These are phyloP conservation scores for Simmondsia chinensis DNA, from an alignment of 148 eudicot genomes.

Conservation along the genomic window DNA sequence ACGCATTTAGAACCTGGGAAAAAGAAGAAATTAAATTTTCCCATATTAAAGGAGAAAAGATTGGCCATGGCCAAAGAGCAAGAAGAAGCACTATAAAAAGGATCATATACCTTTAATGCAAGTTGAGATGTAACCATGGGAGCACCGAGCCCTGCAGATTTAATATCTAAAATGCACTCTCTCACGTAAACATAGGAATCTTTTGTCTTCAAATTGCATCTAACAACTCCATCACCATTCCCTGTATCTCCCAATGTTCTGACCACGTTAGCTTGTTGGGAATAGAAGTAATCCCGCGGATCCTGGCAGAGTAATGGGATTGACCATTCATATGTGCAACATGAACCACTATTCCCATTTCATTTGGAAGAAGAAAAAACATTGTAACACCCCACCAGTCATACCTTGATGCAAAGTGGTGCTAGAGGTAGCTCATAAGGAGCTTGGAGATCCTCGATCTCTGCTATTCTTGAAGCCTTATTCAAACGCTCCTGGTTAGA, in stretches of 20 bases:
- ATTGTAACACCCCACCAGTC: too few relatives aligned
- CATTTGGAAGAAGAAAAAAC: constrained; percentile 2
- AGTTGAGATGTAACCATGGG: constrained; percentile 66
- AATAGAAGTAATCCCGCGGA: constrained; percentile 92
- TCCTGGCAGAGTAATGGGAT: constrained; percentile 42
- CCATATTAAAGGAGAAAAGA: not conserved
- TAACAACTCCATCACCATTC: constrained; percentile 34
- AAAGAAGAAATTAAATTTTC: not conserved
- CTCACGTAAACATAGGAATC: constrained; percentile 59
- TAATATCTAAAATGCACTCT: constrained; percentile 42
- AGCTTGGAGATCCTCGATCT: constrained; percentile 94
- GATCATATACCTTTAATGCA: constrained; percentile 56
- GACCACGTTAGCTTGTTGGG: constrained; percentile 88
- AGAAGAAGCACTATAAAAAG: constrained; percentile 3
- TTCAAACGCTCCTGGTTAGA: constrained; percentile 42
- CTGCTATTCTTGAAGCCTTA: constrained; percentile 62
- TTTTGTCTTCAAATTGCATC: constrained; percentile 34
- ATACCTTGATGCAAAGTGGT: constrained; percentile 86
- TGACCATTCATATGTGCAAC: not conserved
- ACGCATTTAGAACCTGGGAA: constrained; percentile 53
- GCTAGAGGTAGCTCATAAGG: constrained; percentile 81
- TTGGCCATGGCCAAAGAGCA: not conserved
- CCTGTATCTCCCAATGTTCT: constrained; percentile 50
- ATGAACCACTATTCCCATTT: constrained; percentile 5
- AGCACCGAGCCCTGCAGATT: constrained; percentile 39